Evolutionary conservation across 768 basidiomycete genomes (phyloP).

Genomic region (Lactarius evosmus): DNA sequence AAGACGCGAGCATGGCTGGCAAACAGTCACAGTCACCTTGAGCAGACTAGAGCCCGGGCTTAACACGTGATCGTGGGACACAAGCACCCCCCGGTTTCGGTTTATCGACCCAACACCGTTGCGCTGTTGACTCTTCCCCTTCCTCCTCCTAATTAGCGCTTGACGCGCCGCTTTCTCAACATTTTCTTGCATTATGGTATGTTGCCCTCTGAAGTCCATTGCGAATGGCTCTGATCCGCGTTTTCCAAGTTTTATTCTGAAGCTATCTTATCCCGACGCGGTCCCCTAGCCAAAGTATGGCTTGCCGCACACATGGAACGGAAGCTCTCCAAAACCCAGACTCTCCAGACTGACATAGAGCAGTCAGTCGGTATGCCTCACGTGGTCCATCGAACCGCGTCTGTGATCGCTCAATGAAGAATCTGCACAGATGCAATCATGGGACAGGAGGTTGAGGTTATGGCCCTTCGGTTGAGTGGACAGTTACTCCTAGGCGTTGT

Average conservation of each 20-base stretch:
- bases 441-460: constrained; percentile 86
- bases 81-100: not conserved
- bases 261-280: constrained; percentile 88
- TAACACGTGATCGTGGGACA: constrained; percentile 21
- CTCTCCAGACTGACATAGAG: constrained; percentile 91
- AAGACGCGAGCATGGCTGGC: constrained; percentile 20
- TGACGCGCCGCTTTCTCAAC: constrained; percentile 18
- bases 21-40: too few relatives aligned
- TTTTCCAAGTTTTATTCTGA: constrained; percentile 79
- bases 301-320: constrained; percentile 98
- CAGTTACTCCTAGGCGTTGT: constrained; percentile 96
- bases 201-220: constrained; percentile 5
- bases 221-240: constrained; percentile 10
- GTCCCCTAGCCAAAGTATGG: constrained; percentile 96
- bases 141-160: constrained; percentile 14
- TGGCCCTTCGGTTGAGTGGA: constrained; percentile 95
- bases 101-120: constrained; percentile 14
- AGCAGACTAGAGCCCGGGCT: too few relatives aligned
- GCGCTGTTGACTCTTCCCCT: not conserved
- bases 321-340: constrained; percentile 94
- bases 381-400: not conserved
- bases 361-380: constrained; percentile 76
- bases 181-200: constrained; percentile 28
- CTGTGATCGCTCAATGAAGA: not conserved
- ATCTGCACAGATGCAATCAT: constrained; percentile 74